These are phyloP conservation scores for Agroathelia rolfsii DNA, from an alignment of 1,284 basidiomycete genomes.

Conservation along the genomic window DNA sequence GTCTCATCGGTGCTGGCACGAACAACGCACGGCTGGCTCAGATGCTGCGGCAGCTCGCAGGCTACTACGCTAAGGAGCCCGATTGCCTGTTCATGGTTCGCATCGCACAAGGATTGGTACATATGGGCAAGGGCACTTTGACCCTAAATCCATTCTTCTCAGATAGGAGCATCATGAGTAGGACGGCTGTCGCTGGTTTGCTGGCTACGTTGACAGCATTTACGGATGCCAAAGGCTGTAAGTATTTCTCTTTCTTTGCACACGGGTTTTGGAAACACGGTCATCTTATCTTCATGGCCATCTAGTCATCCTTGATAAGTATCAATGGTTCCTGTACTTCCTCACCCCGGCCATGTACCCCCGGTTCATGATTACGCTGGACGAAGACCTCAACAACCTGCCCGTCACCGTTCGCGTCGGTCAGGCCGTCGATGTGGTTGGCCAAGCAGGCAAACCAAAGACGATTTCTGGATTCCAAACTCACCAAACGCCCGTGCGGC, in stretches of 20 bases:
- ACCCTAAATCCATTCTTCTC: slow-evolving; percentile 97
- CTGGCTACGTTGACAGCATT: slow-evolving; percentile 86
- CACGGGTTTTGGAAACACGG: slow-evolving; percentile 6
- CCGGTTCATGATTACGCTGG: slow-evolving; percentile 93
- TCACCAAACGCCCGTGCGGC: slow-evolving; percentile 89
- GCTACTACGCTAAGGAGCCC: slow-evolving; percentile 96
- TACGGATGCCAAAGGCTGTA: slow-evolving; percentile 88
- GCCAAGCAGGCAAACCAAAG: slow-evolving; percentile 84
- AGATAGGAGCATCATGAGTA: slow-evolving; percentile 85
- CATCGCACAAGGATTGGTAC: slow-evolving; percentile 91
- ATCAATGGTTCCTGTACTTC: slow-evolving; percentile 99
- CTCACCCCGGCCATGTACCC: slow-evolving; percentile 95
- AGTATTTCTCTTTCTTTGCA: slow-evolving; percentile 26
- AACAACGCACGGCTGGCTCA: slow-evolving; percentile 97
- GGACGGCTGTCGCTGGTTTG: slow-evolving; percentile 86
- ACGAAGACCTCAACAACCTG: slow-evolving; percentile 79
- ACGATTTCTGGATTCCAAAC: slow-evolving; percentile 96
- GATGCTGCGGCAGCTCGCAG: slow-evolving; percentile 93
- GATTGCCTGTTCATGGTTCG: slow-evolving; percentile 97
- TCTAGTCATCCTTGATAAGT: slow-evolving; percentile 86
- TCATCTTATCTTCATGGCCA: slow-evolving; percentile 7
- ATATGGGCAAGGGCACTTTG: slow-evolving; percentile 99
- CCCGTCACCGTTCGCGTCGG: slow-evolving; percentile 94
- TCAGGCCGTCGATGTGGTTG: slow-evolving; percentile 82
- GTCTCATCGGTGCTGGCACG: slow-evolving; percentile 93